Evolutionary conservation across 257 asterid species (phyloP), one percentile per base, ranked within the genome.

Genomic region (Fraxinus pennsylvanica): DNA sequence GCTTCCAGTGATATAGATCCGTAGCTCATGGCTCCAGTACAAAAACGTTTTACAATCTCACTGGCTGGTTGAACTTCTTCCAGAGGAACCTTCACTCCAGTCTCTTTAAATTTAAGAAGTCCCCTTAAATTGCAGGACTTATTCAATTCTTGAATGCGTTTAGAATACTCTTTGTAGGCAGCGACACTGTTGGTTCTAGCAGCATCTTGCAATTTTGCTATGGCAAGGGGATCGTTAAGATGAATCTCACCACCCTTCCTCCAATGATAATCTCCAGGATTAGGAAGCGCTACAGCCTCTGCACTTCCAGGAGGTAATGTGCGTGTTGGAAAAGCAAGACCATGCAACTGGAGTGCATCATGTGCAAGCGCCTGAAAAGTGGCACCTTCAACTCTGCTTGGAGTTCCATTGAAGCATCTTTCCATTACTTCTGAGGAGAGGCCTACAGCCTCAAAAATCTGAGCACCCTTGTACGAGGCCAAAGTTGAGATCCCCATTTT

Each of bases 321-420:
- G 45, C 96, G 94, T 69, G 94, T 79, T 61, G 99, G 99, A 79
- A 96, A 96, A 76, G 98, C 99, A 81, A 93, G 82, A 85, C 90
- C 96, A 81, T 96, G 99, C 88, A 92, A 86, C 83, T 83, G 82
- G 76, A 96, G 94, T 15, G 97, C 92, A 87, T 96, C 99, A 50
- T 43, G 76, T 12, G 98, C 99, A 45, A 96, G 96, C 43, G 97
- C 97, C 63, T 93, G 95, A 85, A 96, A 96, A 57, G 98, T 92
- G 78, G 99, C 99, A 76, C 99, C 99, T 81, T 96, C 99, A 79
- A 96, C 99, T 83, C 99, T 90, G 88, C 99, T 96, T 6, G 99
- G 99, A 52, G 99, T 93, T 74, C 99, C 99, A 73, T 73, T 86
- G 75, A 96, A 96, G 87, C 99, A 96, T 74, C 96, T 81, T 63